Evolutionary conservation across 163 green algal species (phyloP), one percentile per base, ranked within the genome.

Genomic region (Botryococcus braunii): DNA sequence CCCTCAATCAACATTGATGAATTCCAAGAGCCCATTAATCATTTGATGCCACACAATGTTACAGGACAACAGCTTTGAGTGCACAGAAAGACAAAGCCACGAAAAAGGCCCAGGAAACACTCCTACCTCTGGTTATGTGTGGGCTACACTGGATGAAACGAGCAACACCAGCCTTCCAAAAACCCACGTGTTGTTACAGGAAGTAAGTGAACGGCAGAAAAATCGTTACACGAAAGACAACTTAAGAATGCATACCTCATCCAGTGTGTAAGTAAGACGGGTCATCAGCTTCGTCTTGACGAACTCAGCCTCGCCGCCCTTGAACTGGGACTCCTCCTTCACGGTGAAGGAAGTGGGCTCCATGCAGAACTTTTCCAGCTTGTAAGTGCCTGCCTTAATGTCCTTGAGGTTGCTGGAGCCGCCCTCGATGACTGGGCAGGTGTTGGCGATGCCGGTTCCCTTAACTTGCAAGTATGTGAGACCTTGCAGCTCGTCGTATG

Each of bases 391-490:
- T 32, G 88, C 62, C 82, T 95, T 90, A 43, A 96, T 66, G 69
- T 88, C 84, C 79, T 91, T 87, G 40, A 85, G 55, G 69, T 87
- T 78, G 34, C 74, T 75, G 25, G 75, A 79, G 49, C 72, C 77
- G 35, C 64, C 70, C 27, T 82, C 74, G 13, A 89, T 79, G 21
- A 94, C 87, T 17, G 94, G 88, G 94, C 94, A 99, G 52, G 94
- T 97, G 89, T 99, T 99, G 77, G 94, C 94, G 66, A 96, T 77
- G 69, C 94, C 94, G 27, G 79, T 92, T 67, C 94, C 94, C 88
- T 99, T 99, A 43, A 99, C 91, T 82, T 99, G 91, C 46, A 96
- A 77, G 86, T 99, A 99, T 69, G 94, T 97, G 73, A 97, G 83
- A 65, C 85, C 50, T 36, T 65, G 78, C 36, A 97, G 81, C 83